Percentiles rank a stretch among this genome's conserved stretches.
These are phyloP conservation scores for Suhomyces sp. DNA, from an alignment of 805 yeast genomes.

Conservation along the genomic window DNA sequence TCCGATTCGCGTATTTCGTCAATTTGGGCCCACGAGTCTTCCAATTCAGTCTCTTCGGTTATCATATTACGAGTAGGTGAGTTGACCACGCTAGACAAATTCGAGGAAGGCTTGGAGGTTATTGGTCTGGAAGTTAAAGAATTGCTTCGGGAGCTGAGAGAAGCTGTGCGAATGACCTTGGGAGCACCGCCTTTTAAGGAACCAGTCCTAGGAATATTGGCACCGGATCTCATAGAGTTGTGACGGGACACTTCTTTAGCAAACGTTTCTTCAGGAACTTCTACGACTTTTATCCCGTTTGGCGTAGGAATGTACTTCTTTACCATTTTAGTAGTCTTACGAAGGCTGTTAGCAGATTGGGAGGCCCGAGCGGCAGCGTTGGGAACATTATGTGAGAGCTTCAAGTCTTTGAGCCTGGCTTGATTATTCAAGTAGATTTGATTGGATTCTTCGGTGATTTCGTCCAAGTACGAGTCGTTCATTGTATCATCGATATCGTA, in stretches of 20 bases:
- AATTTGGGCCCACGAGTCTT: slow-evolving; percentile 20
- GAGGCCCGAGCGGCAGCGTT: background rate
- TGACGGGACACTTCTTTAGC: slow-evolving; percentile 37
- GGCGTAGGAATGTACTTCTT: slow-evolving; percentile 74
- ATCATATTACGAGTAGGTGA: slow-evolving; percentile 10
- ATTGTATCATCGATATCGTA: slow-evolving; percentile 30
- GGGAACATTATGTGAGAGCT: slow-evolving; percentile 20
- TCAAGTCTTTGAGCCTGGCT: slow-evolving; percentile 34
- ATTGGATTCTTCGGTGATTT: slow-evolving; percentile 26
- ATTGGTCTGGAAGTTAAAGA: slow-evolving; percentile 10
- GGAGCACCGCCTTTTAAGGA: slow-evolving; percentile 11
- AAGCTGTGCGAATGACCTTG: slow-evolving; percentile 21
- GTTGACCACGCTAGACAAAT: slow-evolving; percentile 13
- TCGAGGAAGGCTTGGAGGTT: slow-evolving; percentile 9
- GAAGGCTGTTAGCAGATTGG: background rate
- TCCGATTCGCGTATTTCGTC: slow-evolving; percentile 25
- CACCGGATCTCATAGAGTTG: slow-evolving; percentile 37
- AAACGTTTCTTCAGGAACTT: slow-evolving; percentile 54
- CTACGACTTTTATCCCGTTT: slow-evolving; percentile 64
- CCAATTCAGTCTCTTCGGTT: slow-evolving; percentile 18
- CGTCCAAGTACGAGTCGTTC: slow-evolving; percentile 31
- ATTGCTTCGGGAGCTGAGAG: slow-evolving; percentile 15
- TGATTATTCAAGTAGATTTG: slow-evolving; percentile 27
- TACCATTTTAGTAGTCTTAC: slow-evolving; percentile 39
- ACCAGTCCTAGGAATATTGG: slow-evolving; percentile 22